Evolutionary conservation across 169 alveolate genomes (phyloP), one percentile per base, ranked within the genome.

Genomic region (Plasmodium sp.): DNA sequence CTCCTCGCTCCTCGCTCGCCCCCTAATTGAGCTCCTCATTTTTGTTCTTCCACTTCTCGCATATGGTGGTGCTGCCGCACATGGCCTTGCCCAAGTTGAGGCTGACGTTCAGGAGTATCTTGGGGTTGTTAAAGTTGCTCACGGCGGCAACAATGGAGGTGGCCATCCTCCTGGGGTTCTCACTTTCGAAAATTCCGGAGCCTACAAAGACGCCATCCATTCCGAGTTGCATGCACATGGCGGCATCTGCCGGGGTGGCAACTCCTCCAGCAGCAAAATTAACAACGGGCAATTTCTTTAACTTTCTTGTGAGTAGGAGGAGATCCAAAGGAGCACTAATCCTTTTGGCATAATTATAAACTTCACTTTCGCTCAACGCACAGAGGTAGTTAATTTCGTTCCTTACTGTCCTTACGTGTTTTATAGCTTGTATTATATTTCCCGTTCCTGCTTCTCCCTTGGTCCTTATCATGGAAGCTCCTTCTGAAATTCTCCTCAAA

Each of bases 191-290:
- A 84, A 97, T 95, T 81, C 97, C 97, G 34, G 96, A 92, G n/a
- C 97, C 97, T 18, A 97, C 98, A 92, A 97, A 97, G 34, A 97
- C 98, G 48, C 98, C 98, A 45, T 97, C 98, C 84, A 96, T 97
- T 7, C 98, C 98, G 71, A 92, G 72, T 51, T 94, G 96, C 96
- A 94, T 96, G 85, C 97, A 94, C 93, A 94, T 62, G 62, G 96
- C 97, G 34, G 96, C 97, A 72, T 94, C 97, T 16, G 97, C 98
- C 4, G 97, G 97, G 1, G 97, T 96, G 18, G 97, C 97, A 72
- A 96, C 96, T 5, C 97, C 97, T 1, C 98, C 98, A 34, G 97
- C 97, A 3, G 98, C 98, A 91, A 94, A 96, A 95, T 95, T 96
- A 54, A 96, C 98, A 82, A 96, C 98, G n/a, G 98, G 98, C 33